phyloP scores from a whole-genome alignment of 768 basidiomycete genomes.

The Coprinopsis strossmayeri region DNA sequence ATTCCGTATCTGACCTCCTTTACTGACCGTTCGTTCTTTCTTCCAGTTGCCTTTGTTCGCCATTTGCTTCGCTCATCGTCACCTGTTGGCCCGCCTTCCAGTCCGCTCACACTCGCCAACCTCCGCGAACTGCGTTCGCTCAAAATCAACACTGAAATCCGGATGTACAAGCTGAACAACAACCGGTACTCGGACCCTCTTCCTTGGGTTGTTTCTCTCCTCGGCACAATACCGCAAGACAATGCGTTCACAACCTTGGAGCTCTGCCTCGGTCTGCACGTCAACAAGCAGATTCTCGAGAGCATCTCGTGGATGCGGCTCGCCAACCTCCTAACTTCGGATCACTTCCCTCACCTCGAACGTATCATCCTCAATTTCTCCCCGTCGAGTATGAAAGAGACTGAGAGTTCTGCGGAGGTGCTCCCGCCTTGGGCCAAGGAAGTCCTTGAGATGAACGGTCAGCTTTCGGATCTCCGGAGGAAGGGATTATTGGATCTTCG shows the following conservation, averaged over 20 bases:
- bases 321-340: background rate
- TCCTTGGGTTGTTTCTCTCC: constrained; percentile 9
- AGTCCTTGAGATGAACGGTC: background rate
- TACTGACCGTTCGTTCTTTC: background rate
- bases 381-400: background rate
- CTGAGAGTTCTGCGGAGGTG: background rate
- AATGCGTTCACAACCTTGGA: constrained; percentile 6
- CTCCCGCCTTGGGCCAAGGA: constrained; percentile 4
- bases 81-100: background rate
- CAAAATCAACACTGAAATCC: constrained; percentile 9
- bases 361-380: background rate
- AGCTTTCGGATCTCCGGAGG: background rate
- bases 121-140: constrained; percentile 5
- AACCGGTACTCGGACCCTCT: constrained; percentile 10
- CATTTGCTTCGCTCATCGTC: constrained; percentile 3
- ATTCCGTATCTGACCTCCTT: background rate
- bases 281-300: constrained; percentile 4
- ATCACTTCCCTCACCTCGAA: constrained; percentile 2
- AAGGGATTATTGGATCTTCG: background rate
- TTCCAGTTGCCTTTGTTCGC: constrained; percentile 7
- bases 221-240: constrained; percentile 5
- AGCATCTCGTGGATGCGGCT: constrained; percentile 6
- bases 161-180: constrained; percentile 12
- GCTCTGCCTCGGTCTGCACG: constrained; percentile 4
- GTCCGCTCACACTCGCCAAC: background rate